phyloP scores from a whole-genome alignment of 768 basidiomycete genomes.

The Mycena filopes region DNA sequence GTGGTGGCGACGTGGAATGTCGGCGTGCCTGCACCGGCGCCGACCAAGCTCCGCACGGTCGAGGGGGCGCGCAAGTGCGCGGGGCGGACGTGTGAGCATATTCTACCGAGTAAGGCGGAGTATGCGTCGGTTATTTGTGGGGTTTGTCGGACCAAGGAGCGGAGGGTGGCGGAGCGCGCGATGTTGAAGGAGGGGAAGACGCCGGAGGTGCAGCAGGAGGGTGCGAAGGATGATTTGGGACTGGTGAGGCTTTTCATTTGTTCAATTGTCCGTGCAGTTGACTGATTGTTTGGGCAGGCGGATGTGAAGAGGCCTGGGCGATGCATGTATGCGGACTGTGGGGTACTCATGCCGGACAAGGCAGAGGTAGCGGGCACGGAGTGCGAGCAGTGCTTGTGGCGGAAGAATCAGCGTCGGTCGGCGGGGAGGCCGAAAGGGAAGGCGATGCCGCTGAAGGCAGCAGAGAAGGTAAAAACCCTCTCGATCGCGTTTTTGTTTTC shows the following conservation, averaged over 20 bases:
- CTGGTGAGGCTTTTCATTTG: slow-evolving; percentile 14
- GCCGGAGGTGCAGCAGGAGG: background rate
- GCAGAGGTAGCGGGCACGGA: slow-evolving; percentile 26
- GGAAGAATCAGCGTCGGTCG: slow-evolving; percentile 25
- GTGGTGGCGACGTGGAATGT: slow-evolving; percentile 9
- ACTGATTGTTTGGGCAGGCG: slow-evolving; percentile 17
- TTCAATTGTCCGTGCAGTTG: slow-evolving; percentile 10
- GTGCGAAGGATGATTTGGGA: slow-evolving; percentile 9
- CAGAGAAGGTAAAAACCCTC: slow-evolving; percentile 18
- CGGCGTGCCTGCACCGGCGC: background rate
- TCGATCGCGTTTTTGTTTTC: background rate
- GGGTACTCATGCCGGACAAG: slow-evolving; percentile 27
- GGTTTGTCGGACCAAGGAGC: slow-evolving; percentile 46
- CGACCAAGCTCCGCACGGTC: background rate
- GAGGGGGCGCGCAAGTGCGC: slow-evolving; percentile 51
- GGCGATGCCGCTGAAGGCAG: background rate
- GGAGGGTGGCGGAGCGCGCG: slow-evolving; percentile 31
- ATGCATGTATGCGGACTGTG: slow-evolving; percentile 41
- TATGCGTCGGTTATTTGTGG: slow-evolving; percentile 55
- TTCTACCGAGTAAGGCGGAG: slow-evolving; percentile 48
- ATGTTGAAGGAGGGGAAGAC: slow-evolving; percentile 20
- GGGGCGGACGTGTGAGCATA: slow-evolving; percentile 44
- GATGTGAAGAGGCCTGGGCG: slow-evolving; percentile 19
- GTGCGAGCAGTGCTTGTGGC: slow-evolving; percentile 23
- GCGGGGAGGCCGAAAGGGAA: slow-evolving; percentile 13